Conservation (phyloP, 768 basidiomycete genomes). For the Sporobolomyces roseus region DNA sequence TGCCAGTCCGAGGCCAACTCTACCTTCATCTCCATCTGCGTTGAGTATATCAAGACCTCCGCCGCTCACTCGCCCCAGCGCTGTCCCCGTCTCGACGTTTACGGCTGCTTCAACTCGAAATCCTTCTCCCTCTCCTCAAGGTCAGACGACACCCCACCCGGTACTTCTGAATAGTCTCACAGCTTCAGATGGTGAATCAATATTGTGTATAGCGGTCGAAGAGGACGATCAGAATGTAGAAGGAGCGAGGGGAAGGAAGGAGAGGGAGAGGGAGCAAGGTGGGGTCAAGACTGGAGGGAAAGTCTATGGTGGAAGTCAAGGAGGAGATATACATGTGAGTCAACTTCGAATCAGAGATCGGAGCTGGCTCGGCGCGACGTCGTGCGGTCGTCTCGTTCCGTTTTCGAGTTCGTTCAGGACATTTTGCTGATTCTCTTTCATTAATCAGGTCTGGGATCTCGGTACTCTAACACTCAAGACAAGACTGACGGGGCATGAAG, state of each 20-base stretch:
- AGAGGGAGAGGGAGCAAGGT: neutral
- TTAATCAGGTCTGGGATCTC: constrained; percentile 48
- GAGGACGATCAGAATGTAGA: too few species aligned
- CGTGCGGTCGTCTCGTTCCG: too few species aligned
- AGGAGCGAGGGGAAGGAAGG: too few species aligned
- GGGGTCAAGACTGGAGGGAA: neutral
- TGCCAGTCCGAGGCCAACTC: neutral
- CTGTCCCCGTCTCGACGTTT: too few species aligned
- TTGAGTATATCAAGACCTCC: constrained; percentile 11
- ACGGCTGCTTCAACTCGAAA: constrained; percentile 11
- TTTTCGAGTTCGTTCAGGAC: too few species aligned
- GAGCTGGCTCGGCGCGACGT: too few species aligned
- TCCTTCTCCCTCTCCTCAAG: neutral
- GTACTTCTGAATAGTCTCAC: constrained; percentile 16
- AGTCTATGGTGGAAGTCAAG: constrained; percentile 34
- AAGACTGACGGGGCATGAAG: constrained; percentile 49
- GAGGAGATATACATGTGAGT: constrained; percentile 30
- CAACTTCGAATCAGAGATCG: too few species aligned
- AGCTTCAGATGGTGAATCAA: constrained; percentile 22
- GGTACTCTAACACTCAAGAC: constrained; percentile 45
- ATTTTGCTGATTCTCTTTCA: neutral
- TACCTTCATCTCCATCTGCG: neutral
- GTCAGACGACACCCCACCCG: neutral
- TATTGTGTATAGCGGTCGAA: constrained; percentile 27
- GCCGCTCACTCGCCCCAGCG: too few species aligned